These are phyloP conservation scores for Lunasporangiospora selenospora DNA, from an alignment of 192 early-diverging fungal species.

Conservation along the genomic window DNA sequence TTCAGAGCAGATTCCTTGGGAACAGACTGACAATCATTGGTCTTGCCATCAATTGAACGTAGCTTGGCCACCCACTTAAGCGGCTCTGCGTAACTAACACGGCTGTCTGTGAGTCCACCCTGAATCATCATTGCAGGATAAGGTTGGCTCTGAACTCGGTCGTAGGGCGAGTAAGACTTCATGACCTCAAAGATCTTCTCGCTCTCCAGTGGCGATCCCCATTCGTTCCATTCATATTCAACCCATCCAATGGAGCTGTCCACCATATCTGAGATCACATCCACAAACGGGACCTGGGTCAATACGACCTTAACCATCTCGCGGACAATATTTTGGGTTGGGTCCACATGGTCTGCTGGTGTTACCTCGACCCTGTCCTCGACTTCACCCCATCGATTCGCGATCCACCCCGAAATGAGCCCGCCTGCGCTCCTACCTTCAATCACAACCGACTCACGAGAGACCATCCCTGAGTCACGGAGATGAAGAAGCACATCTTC, in stretches of 20 bases:
- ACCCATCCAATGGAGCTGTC: slow-evolving; percentile 37
- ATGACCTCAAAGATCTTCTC: slow-evolving; percentile 41
- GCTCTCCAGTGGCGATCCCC: slow-evolving; percentile 37
- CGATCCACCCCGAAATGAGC: slow-evolving; percentile 33
- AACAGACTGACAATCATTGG: slow-evolving; percentile 27
- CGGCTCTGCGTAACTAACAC: slow-evolving; percentile 40
- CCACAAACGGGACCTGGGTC: slow-evolving; percentile 39
- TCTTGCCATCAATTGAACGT: slow-evolving; percentile 35
- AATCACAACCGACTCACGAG: slow-evolving; percentile 8
- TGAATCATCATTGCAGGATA: slow-evolving; percentile 45
- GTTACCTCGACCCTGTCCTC: too few species aligned
- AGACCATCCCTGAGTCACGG: slow-evolving; percentile 24
- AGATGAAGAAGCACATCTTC: slow-evolving; percentile 30
- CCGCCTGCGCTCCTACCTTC: slow-evolving; percentile 41
- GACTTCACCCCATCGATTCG: slow-evolving; percentile 40
- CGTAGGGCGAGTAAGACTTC: slow-evolving; percentile 40
- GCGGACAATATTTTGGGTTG: slow-evolving; percentile 24
- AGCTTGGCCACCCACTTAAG: slow-evolving; percentile 45
- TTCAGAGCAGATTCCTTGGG: neutral
- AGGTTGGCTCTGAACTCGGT: slow-evolving; percentile 33
- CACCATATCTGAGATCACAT: slow-evolving; percentile 42
- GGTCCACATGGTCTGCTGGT: too few species aligned
- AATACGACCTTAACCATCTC: slow-evolving; percentile 47
- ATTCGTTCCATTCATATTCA: slow-evolving; percentile 47
- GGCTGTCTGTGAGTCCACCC: slow-evolving; percentile 24